Base-by-base conservation (phyloP, 2,329 filamentous ascomycete species). In the Alternaria tenuissima region DNA sequence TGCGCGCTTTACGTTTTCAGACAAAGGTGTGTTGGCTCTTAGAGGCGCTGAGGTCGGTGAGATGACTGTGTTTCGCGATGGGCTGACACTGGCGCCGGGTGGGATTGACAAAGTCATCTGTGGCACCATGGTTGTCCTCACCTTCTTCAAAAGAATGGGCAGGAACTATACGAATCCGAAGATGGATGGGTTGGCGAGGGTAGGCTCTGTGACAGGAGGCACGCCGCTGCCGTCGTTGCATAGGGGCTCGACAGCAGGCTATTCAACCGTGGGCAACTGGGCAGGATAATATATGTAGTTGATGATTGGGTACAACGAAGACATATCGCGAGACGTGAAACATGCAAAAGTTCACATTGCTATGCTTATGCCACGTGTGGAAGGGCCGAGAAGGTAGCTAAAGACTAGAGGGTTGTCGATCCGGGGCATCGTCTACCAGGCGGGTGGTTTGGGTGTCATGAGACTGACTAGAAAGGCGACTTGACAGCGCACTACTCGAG, bases 1-100 rank as follows among this genome's bases (percentile, higher is more conserved):
- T 61, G 75, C 75, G 18, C 68, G 73, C 28, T 77, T 78, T 54
- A 72, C 66, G 3, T 76, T 72, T 48, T 75, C 74, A 5, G 56
- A 58, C 6, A 55, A 61, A 7, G 75, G 75, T 18, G 69, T 68
- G 16, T 12, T 62, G 52, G 75, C 75, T 14, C 60, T 62, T 28
- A 65, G 67, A 28, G 74, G 74, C 6, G 72, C 67, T 7, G 72
- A 73, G 38, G 69, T 71, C 12, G 74, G 74, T 22, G 65, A 74
- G 46, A 51, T 76, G 58, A 62, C 55, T 4, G 53, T 77, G 3
- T 76, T 69, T 52, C 64, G 65, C 9, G 70, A 76, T 55, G 51
- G 57, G 6, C 46, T 76, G 41, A 71, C 69, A 22, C 39, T 63
- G 43, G 64, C 67, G 34, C 52, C 38, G 38, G 64, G 67, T n/a